Conservation (phyloP, 257 asterid genomes). For the Plantago ovata region DNA sequence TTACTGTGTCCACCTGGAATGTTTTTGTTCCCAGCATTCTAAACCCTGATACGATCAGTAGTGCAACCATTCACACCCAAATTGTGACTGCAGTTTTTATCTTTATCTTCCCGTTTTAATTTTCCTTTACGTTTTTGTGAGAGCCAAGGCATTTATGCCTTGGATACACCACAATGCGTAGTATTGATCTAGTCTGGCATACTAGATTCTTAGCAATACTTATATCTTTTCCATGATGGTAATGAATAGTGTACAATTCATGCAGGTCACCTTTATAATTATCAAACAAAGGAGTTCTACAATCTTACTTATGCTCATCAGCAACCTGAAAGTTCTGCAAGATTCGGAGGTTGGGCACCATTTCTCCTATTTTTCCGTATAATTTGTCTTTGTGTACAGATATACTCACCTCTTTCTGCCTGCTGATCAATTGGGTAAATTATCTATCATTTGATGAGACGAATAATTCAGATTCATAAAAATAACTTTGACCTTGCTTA, state of each 20-base stretch:
- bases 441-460: slow-evolving; percentile 9
- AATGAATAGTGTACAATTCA: slow-evolving; percentile 19
- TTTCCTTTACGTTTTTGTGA: not conserved
- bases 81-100: not conserved
- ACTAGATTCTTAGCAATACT: slow-evolving; percentile 11
- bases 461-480: not conserved
- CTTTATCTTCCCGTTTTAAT: not conserved
- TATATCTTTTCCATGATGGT: slow-evolving; percentile 17
- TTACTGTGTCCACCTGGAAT: slow-evolving; percentile 14
- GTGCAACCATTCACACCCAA: slow-evolving; percentile 14
- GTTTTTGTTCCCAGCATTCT: slow-evolving; percentile 8
- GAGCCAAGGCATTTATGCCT: slow-evolving; percentile 13
- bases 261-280: slow-evolving; percentile 95
- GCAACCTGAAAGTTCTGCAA: slow-evolving; percentile 90
- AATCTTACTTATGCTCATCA: slow-evolving; percentile 94
- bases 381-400: slow-evolving; percentile 1
- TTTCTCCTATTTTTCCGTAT: slow-evolving; percentile 8
- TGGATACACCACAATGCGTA: slow-evolving; percentile 13
- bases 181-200: slow-evolving; percentile 8
- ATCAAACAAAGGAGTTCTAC: slow-evolving; percentile 91
- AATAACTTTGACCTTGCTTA: no score
- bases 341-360: slow-evolving; percentile 71
- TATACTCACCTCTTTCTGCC: slow-evolving; percentile 11
- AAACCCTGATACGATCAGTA: slow-evolving; percentile 15
- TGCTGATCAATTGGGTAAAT: slow-evolving; percentile 4